Evolutionary conservation across 2,329 filamentous ascomycete genomes (phyloP), one percentile per base, ranked within the genome.

Genomic region (Mycogone perniciosa): DNA sequence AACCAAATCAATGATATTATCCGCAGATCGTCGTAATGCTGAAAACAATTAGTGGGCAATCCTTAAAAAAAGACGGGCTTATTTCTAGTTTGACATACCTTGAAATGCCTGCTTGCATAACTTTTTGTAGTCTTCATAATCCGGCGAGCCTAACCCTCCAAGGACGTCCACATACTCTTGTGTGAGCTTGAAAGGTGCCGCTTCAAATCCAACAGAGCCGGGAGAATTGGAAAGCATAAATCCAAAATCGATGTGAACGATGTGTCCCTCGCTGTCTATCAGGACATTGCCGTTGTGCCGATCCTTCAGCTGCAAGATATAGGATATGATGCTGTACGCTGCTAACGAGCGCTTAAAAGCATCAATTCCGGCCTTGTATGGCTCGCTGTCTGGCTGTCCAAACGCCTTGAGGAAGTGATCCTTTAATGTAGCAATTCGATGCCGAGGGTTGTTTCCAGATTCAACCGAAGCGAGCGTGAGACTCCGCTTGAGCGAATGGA

Each of bases 161-260:
- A 93, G 72, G 6, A 93, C 86, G 59, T 93, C 88, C 37, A 93
- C 84, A 63, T 93, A 93, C 63, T 93, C 88, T 57, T 90, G 82
- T 1, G 88, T 91, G 29, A 93, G 74, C 71, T 93, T 93, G 70
- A 93, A 93, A 1, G 88, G 88, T 4, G 88, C 88, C 10, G 88
- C 88, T 69, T 93, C 88, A 60, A 93, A 93, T 2, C 87, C 88
- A 63, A 93, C 88, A 7, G 84, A 86, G 0, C 88, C 88, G 0
- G 88, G 88, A 1, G 87, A 90, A 67, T 93, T 93, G 43, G 86
- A 91, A 33, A 93, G 75, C 86, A 93, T 92, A 66, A 93, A 93
- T 50, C 88, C 88, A 67, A 93, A 93, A 67, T 93, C 88, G 54
- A 93, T 93, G 64, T 93, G 88, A 54, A 93, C 84, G 51, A 92